A percentile compares a stretch with the other conserved stretches of the same genome.
phyloP scores from a whole-genome alignment of 345 rosid genomes.

The Pseudoturritis turrita region DNA sequence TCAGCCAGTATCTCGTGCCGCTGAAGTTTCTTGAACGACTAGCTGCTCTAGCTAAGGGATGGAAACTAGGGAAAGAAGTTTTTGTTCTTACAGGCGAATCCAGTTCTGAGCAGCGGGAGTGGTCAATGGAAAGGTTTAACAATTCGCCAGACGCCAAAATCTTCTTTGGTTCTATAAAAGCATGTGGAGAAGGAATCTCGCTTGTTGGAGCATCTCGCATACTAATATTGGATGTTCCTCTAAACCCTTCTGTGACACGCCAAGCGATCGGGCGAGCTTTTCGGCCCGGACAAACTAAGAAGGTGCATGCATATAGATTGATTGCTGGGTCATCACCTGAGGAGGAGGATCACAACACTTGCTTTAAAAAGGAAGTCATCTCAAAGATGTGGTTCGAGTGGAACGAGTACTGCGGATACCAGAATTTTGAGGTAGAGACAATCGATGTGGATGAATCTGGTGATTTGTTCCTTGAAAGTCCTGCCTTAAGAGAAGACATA shows the following conservation, averaged over 20 bases:
- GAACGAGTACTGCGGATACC: conserved; percentile 72
- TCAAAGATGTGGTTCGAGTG: conserved; percentile 97
- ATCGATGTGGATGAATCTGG: conserved; percentile 52
- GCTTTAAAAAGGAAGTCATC: conserved; percentile 82
- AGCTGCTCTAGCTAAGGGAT: conserved; percentile 46
- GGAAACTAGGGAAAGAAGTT: conserved; percentile 61
- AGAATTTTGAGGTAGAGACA: conserved; percentile 54
- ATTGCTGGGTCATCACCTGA: conserved; percentile 83
- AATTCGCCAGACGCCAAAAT: conserved; percentile 71
- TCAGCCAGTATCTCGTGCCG: conserved; percentile 83
- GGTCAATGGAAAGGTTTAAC: conserved; percentile 78
- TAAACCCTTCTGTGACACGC: conserved; percentile 95
- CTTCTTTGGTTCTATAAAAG: conserved; percentile 92
- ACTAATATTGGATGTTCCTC: conserved; percentile 78
- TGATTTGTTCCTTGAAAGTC: conserved; percentile 65
- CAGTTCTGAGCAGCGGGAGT: conserved; percentile 66
- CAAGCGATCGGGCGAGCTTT: conserved; percentile 94
- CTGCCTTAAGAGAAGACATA: conserved; percentile 51
- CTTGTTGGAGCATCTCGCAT: conserved; percentile 93
- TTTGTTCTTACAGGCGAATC: conserved; percentile 78
- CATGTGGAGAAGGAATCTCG: conserved; percentile 97
- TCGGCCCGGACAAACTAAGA: conserved; percentile 84
- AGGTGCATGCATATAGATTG: conserved; percentile 75
- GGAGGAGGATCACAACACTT: conserved; percentile 69
- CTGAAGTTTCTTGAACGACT: conserved; percentile 76